Evolutionary conservation across 23 red algal genomes (phyloP).

Genomic region (Agarophyton chilense): DNA sequence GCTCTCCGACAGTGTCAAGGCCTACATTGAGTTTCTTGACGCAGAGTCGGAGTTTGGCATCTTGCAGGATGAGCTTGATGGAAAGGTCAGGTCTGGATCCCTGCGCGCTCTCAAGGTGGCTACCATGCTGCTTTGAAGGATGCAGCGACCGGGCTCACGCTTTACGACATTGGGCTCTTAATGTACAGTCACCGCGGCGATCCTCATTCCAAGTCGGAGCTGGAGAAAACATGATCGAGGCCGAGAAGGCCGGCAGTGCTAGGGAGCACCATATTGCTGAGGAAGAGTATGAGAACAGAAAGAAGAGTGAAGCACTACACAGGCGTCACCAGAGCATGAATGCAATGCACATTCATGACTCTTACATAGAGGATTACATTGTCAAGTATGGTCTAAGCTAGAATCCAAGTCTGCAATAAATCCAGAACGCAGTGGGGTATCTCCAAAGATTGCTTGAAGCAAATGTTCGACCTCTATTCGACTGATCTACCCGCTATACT

Average conservation of each 20-base stretch:
- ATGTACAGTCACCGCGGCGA: slow-evolving; percentile 74
- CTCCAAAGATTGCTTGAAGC: slow-evolving; percentile 67
- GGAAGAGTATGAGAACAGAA: slow-evolving; percentile 3
- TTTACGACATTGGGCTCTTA: slow-evolving; percentile 89
- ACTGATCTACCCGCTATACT: slow-evolving; percentile 60
- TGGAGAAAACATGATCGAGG: slow-evolving; percentile 73
- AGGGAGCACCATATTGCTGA: slow-evolving; percentile 52
- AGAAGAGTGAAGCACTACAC: slow-evolving; percentile 9
- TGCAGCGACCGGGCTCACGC: slow-evolving; percentile 68
- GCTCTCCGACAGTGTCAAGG: slow-evolving; percentile 43
- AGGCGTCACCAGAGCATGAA: slow-evolving; percentile 61
- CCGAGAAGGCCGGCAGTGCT: slow-evolving; percentile 48
- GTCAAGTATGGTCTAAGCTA: slow-evolving; percentile 53
- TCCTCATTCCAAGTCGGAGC: slow-evolving; percentile 55
- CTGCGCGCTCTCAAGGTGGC: slow-evolving; percentile 79
- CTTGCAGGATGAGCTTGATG: slow-evolving; percentile 74
- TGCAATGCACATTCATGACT: slow-evolving; percentile 36
- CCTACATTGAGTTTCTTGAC: slow-evolving; percentile 81
- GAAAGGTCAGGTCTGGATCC: slow-evolving; percentile 57
- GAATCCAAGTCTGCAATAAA: slow-evolving; percentile 62
- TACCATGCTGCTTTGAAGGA: slow-evolving; percentile 86
- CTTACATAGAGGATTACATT: slow-evolving; percentile 53
- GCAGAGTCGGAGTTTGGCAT: slow-evolving; percentile 72
- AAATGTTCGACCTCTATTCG: slow-evolving; percentile 65
- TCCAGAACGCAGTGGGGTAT: slow-evolving; percentile 54